A percentile compares a stretch with the other conserved stretches of the same genome.
Conservation (phyloP, 768 basidiomycete genomes). For the Royoungia palumana region DNA sequence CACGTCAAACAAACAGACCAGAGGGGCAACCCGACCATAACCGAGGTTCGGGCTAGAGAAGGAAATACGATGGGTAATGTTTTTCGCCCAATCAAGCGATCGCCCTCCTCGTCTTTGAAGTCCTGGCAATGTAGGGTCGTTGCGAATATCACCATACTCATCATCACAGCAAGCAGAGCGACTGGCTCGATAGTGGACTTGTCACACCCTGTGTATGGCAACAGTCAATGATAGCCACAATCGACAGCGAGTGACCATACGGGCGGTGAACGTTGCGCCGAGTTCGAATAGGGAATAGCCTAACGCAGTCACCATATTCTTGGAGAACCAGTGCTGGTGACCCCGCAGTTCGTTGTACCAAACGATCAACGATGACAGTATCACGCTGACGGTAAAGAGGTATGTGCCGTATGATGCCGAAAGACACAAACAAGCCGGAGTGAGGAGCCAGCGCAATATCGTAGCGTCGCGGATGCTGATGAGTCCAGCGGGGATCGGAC, state of each 20-base stretch:
- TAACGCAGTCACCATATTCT: constrained; percentile 35
- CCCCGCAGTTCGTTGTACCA: constrained; percentile 39
- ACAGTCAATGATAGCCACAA: constrained; percentile 1
- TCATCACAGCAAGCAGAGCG: constrained; percentile 27
- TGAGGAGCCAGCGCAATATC: constrained; percentile 35
- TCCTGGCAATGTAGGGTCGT: constrained; percentile 37
- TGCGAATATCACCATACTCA: constrained; percentile 33
- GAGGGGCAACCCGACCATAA: constrained; percentile 26
- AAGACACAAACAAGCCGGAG: constrained; percentile 33
- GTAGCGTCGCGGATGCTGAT: constrained; percentile 37
- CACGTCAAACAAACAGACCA: constrained; percentile 29
- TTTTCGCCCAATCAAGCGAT: constrained; percentile 34
- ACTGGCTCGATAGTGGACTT: constrained; percentile 22
- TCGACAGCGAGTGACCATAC: constrained; percentile 17
- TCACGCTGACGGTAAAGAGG: constrained; percentile 33
- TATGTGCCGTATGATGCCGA: constrained; percentile 35
- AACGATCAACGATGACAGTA: constrained; percentile 24
- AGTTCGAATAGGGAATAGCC: constrained; percentile 38
- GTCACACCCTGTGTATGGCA: constrained; percentile 20
- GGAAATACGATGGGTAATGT: constrained; percentile 47
- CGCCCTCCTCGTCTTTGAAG: constrained; percentile 44
- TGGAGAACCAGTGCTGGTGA: constrained; percentile 31
- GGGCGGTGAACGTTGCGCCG: constrained; percentile 36
- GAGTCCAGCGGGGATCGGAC: constrained; percentile 45
- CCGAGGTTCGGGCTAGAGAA: constrained; percentile 22